phyloP scores from a whole-genome alignment of 2,329 filamentous ascomycete species.

The Aspergillus fijiensis region DNA sequence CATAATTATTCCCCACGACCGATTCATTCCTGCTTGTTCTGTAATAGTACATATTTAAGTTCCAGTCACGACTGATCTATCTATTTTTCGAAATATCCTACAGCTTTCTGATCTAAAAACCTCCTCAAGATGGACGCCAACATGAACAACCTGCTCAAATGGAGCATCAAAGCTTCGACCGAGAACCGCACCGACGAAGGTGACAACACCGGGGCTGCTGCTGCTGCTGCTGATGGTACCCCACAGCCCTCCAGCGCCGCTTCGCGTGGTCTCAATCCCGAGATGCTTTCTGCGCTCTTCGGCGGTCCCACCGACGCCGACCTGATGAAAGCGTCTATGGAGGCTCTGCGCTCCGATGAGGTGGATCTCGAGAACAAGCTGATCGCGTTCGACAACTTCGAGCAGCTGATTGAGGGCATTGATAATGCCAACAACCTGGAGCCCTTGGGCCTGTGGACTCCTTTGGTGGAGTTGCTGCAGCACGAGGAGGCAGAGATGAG shows the following conservation, averaged over 20 bases:
- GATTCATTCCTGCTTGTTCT: no score
- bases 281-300: constrained; percentile 71
- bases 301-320: constrained; percentile 88
- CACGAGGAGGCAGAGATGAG: constrained; percentile 70
- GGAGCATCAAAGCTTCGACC: constrained; percentile 67
- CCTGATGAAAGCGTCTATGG: constrained; percentile 83
- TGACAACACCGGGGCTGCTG: constrained; percentile 30
- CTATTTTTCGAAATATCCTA: background rate
- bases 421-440: constrained; percentile 97
- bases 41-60: no score
- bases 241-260: constrained; percentile 28
- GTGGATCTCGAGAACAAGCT: constrained; percentile 73
- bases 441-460: constrained; percentile 75
- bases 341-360: constrained; percentile 66
- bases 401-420: constrained; percentile 85
- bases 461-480: constrained; percentile 70
- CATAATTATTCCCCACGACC: background rate
- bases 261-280: constrained; percentile 57
- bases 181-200: constrained; percentile 34
- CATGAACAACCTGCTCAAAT: constrained; percentile 77
- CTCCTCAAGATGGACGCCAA: constrained; percentile 55
- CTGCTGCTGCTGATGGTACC: constrained; percentile 32
- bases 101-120: constrained; percentile 5
- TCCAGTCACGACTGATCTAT: no score
- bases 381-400: constrained; percentile 89